Percentiles rank a stretch among this genome's conserved stretches.
Conservation (phyloP, 2,329 filamentous ascomycete genomes). For the Didymellaceae sp. region DNA sequence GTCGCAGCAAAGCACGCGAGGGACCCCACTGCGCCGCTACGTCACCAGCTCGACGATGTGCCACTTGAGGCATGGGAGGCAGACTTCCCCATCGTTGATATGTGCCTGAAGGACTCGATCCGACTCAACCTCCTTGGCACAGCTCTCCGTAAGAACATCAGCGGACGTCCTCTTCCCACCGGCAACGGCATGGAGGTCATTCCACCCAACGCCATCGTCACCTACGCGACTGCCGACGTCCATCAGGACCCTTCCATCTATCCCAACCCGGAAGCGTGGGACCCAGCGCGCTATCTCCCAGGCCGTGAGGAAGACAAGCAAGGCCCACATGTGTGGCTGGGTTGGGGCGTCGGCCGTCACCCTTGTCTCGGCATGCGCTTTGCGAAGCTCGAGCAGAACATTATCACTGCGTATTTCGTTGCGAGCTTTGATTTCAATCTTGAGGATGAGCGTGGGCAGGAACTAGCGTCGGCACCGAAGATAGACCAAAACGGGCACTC, state of each 20-base stretch:
- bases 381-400: slow-evolving; percentile 60
- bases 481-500: slow-evolving; percentile 49
- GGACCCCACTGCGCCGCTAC: slow-evolving; percentile 42
- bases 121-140: slow-evolving; percentile 58
- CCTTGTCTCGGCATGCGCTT: slow-evolving; percentile 56
- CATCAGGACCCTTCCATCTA: slow-evolving; percentile 60
- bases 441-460: slow-evolving; percentile 50
- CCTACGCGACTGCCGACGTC: slow-evolving; percentile 56
- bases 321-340: slow-evolving; percentile 42
- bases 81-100: slow-evolving; percentile 60
- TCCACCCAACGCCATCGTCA: slow-evolving; percentile 56
- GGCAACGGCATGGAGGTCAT: slow-evolving; percentile 56
- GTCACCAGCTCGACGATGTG: slow-evolving; percentile 52
- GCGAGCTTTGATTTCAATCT: slow-evolving; percentile 58
- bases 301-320: slow-evolving; percentile 58
- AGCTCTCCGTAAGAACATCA: slow-evolving; percentile 60
- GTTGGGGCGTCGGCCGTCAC: slow-evolving; percentile 51
- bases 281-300: slow-evolving; percentile 58
- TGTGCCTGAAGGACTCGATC: slow-evolving; percentile 62
- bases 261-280: slow-evolving; percentile 56
- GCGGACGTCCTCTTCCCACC: slow-evolving; percentile 54
- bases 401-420: slow-evolving; percentile 59
- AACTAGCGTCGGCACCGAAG: slow-evolving; percentile 35
- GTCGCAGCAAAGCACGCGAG: slow-evolving; percentile 54
- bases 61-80: slow-evolving; percentile 62